phyloP scores from a whole-genome alignment of 2,329 filamentous ascomycete genomes.

The Phaeosphaeria sp. region DNA sequence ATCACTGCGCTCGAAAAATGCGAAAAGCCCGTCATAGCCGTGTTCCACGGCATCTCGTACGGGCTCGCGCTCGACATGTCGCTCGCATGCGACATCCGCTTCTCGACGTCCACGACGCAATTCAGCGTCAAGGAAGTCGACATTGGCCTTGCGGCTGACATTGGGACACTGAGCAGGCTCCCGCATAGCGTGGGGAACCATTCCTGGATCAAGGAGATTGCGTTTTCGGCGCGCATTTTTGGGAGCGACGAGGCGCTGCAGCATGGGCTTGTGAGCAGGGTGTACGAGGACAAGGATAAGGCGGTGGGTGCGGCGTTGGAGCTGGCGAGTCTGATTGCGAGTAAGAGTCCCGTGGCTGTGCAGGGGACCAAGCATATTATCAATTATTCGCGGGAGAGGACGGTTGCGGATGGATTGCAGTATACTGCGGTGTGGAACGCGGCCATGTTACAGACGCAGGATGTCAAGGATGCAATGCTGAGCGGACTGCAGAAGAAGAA shows the following conservation, averaged over 20 bases:
- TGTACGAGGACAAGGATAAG: slow-evolving; percentile 66
- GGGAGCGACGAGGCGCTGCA: slow-evolving; percentile 70
- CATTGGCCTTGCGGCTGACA: slow-evolving; percentile 80
- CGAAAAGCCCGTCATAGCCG: slow-evolving; percentile 68
- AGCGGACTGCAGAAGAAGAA: slow-evolving; percentile 80
- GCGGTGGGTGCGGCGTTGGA: slow-evolving; percentile 65
- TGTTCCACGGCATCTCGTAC: slow-evolving; percentile 45
- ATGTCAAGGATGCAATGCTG: slow-evolving; percentile 76
- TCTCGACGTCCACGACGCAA: slow-evolving; percentile 65
- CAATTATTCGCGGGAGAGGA: slow-evolving; percentile 80
- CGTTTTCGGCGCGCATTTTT: slow-evolving; percentile 74
- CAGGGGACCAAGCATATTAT: slow-evolving; percentile 87
- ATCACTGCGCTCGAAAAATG: slow-evolving; percentile 81
- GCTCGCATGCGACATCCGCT: slow-evolving; percentile 72
- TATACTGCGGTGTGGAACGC: slow-evolving; percentile 92
- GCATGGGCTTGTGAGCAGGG: slow-evolving; percentile 73
- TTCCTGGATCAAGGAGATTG: slow-evolving; percentile 82
- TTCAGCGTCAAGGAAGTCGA: slow-evolving; percentile 83
- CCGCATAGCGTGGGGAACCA: slow-evolving; percentile 74
- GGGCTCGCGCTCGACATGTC: slow-evolving; percentile 59
- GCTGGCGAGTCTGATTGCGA: slow-evolving; percentile 70
- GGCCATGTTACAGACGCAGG: slow-evolving; percentile 78
- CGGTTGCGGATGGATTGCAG: slow-evolving; percentile 76
- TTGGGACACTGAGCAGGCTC: slow-evolving; percentile 75
- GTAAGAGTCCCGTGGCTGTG: slow-evolving; percentile 87